These are phyloP conservation scores for Melocanna baccifera DNA, from an alignment of 176 grass and related monocot species.

Conservation along the genomic window DNA sequence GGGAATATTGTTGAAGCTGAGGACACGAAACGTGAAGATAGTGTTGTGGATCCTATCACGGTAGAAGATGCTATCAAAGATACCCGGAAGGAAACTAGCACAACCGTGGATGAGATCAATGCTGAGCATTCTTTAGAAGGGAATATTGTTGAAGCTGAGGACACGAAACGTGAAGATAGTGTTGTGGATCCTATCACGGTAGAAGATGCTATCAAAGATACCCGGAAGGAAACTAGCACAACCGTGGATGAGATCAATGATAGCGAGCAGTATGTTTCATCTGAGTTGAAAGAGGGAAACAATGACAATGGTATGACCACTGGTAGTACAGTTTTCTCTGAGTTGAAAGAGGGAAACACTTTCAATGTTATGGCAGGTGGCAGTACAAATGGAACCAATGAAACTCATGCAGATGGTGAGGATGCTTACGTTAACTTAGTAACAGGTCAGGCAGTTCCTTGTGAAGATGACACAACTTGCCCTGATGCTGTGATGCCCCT, in stretches of 20 bases:
- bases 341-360: not conserved
- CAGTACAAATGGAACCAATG: not conserved
- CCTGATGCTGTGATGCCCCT: constrained; percentile 21
- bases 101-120: not conserved
- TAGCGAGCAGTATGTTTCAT: not conserved
- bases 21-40: not conserved
- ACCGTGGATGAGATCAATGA: not conserved
- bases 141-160: not conserved
- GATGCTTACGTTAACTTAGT: not conserved
- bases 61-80: constrained; percentile 14
- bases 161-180: constrained; percentile 4
- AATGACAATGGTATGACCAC: not conserved
- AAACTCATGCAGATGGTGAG: not conserved
- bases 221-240: not conserved
- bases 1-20: not conserved
- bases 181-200: not conserved
- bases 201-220: constrained; percentile 1
- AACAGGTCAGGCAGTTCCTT: constrained; percentile 1
- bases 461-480: not conserved
- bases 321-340: not conserved
- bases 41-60: not conserved
- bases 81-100: not conserved
- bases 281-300: not conserved
- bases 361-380: not conserved
- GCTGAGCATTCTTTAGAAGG: not conserved